phyloP scores from a whole-genome alignment of 2,329 filamentous ascomycete species.

The Exophiala mesophila region DNA sequence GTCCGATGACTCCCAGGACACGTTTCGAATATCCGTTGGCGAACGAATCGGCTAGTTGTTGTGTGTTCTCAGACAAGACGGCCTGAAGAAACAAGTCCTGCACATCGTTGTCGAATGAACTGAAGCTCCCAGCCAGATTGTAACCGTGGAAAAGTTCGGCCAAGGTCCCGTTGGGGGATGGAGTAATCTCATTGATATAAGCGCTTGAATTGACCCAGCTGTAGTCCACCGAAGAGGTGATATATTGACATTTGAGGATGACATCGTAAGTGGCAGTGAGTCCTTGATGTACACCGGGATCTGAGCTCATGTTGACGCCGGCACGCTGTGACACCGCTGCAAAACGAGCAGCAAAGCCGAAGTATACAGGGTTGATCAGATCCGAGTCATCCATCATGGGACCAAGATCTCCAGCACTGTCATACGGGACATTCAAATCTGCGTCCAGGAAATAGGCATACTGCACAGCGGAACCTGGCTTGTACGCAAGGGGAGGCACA shows the following conservation, averaged over 20 bases:
- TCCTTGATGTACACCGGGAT: constrained; percentile 13
- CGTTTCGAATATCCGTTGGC: constrained; percentile 19
- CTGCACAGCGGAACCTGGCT: constrained; percentile 17
- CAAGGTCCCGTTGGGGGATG: constrained; percentile 22
- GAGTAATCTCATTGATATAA: constrained; percentile 10
- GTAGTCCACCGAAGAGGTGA: constrained; percentile 22
- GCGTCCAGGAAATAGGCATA: constrained; percentile 22
- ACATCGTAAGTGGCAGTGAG: constrained; percentile 16
- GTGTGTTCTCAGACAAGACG: constrained; percentile 11
- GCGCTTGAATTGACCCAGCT: constrained; percentile 21
- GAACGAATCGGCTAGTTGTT: constrained; percentile 15
- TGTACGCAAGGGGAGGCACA: constrained; percentile 21
- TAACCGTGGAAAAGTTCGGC: constrained; percentile 26
- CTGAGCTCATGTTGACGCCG: constrained; percentile 14
- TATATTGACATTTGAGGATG: constrained; percentile 20
- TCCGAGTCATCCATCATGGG: constrained; percentile 17
- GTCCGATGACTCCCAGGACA: constrained; percentile 22
- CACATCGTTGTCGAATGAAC: constrained; percentile 19
- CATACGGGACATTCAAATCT: constrained; percentile 18
- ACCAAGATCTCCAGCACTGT: constrained; percentile 12
- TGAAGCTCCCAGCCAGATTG: constrained; percentile 8
- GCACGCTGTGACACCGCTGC: constrained; percentile 9
- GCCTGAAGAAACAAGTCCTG: constrained; percentile 18
- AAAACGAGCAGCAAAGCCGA: constrained; percentile 20
- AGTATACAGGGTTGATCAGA: constrained; percentile 23